Base-by-base conservation (phyloP, 345 rosid genomes). In the Camelina laxa region DNA sequence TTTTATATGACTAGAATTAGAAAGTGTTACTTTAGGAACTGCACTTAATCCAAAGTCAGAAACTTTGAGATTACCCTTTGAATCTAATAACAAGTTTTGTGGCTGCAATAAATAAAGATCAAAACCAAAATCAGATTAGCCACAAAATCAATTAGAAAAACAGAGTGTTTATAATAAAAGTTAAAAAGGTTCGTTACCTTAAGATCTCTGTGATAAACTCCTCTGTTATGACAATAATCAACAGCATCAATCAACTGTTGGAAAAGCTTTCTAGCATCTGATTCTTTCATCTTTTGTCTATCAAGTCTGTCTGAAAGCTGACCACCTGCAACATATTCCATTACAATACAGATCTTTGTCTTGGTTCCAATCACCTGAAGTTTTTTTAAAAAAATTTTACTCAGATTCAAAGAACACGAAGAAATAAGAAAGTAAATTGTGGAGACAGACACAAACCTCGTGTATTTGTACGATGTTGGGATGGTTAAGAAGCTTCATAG, bases 1-100 rank as follows among this genome's bases (percentile, higher is more conserved):
- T 22, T 66, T 39, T 24, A 64, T 51, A 42, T 35, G 70, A 60
- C 13, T 31, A 73, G 48, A 67, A 69, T 4, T 38, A 70, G 31
- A 70, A 58, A 30, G 30, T 33, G 54, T 54, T 47, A 91, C 96
- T 87, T 88, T 89, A 21, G 75, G 86, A 65, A 90, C 67, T 27
- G 95, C 88, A 65, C 98, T 89, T 56, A 90, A 77, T 65, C 97
- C 96, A 30, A 90, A 94, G 71, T 94, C 98, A 4, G 98, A 88
- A 14, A 91, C 88, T 87, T 94, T 91, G 36, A 91, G 84, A 69
- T 88, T 88, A 63, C 96, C 96, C 73, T 80, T 86, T 47, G 78
- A 31, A 54, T 87, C 93, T 78, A 94, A 53, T 48, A 94, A 89
- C 85, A 91, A 84, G 76, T 90, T 94, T 71, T 91, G 96, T 33